Evolutionary conservation across 75 land plant species (phyloP).

Genomic region (Pinus tabuliformis): DNA sequence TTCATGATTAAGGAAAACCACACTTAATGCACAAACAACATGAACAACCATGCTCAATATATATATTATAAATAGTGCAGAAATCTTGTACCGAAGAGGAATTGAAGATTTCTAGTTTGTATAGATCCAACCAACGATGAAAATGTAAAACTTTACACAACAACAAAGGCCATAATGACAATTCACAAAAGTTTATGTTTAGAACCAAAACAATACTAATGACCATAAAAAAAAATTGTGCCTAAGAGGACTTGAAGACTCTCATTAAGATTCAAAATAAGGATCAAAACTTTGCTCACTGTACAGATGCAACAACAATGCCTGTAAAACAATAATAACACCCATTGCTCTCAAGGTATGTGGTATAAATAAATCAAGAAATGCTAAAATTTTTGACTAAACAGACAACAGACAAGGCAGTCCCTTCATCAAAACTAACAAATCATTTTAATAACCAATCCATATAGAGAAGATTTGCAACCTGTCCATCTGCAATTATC

Average conservation of each 20-base stretch:
- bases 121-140: too few relatives aligned
- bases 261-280: not conserved
- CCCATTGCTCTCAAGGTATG: not conserved
- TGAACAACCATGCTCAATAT: not conserved
- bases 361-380: not conserved
- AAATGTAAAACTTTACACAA: too few relatives aligned
- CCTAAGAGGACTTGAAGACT: not conserved
- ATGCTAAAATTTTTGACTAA: not conserved
- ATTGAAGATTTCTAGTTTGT: too few relatives aligned
- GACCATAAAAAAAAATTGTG: not conserved
- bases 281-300: not conserved
- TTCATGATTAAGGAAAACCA: not conserved
- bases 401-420: not conserved
- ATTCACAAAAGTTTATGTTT: too few relatives aligned
- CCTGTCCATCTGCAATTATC: constrained; percentile 87
- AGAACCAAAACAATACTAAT: too few relatives aligned
- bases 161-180: too few relatives aligned
- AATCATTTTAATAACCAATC: not conserved
- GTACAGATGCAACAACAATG: not conserved
- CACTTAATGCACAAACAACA: not conserved
- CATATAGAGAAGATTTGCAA: constrained; percentile 8
- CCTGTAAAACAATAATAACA: constrained; percentile 1
- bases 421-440: not conserved
- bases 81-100: too few relatives aligned
- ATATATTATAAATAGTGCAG: too few relatives aligned